Evolutionary conservation across 2,329 filamentous ascomycete genomes (phyloP).

Genomic region (Penicillium sp.): DNA sequence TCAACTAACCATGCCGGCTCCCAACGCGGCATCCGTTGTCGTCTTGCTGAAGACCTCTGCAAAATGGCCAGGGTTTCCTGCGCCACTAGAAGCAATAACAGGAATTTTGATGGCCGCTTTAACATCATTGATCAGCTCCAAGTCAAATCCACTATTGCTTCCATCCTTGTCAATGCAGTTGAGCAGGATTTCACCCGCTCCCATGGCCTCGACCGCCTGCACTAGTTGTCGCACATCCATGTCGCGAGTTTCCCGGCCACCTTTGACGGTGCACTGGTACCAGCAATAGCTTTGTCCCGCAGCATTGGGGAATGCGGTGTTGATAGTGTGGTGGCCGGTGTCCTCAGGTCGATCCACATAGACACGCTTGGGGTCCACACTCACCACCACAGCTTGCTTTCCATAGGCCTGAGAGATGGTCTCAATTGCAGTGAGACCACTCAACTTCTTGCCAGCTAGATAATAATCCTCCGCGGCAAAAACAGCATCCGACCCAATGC

Average conservation of each 20-base stretch:
- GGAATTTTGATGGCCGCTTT: slow-evolving; percentile 86
- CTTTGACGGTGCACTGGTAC: slow-evolving; percentile 98
- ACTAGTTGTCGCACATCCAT: slow-evolving; percentile 87
- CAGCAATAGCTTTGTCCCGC: slow-evolving; percentile 81
- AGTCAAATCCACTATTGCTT: slow-evolving; percentile 89
- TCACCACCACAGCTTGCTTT: slow-evolving; percentile 94
- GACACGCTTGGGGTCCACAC: slow-evolving; percentile 87
- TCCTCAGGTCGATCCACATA: slow-evolving; percentile 71
- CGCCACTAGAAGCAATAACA: slow-evolving; percentile 92
- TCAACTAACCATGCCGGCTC: slow-evolving; percentile 77
- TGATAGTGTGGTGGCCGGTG: slow-evolving; percentile 73
- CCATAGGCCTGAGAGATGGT: slow-evolving; percentile 92
- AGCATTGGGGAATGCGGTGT: slow-evolving; percentile 68
- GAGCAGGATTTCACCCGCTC: slow-evolving; percentile 86
- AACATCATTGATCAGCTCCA: slow-evolving; percentile 85
- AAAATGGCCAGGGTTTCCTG: slow-evolving; percentile 85
- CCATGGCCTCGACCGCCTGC: slow-evolving; percentile 91
- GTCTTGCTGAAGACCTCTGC: slow-evolving; percentile 86
- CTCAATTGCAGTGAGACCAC: slow-evolving; percentile 88
- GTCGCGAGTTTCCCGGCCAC: slow-evolving; percentile 89
- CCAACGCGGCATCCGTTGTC: slow-evolving; percentile 84
- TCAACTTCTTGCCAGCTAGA: slow-evolving; percentile 64
- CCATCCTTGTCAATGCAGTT: slow-evolving; percentile 99
- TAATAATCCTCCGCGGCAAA: slow-evolving; percentile 90
- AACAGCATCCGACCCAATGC: slow-evolving; percentile 93